Evolutionary conservation across 352 stramenopile species (phyloP), one percentile per base, ranked within the genome.

Genomic region (Pythium sukuiense): DNA sequence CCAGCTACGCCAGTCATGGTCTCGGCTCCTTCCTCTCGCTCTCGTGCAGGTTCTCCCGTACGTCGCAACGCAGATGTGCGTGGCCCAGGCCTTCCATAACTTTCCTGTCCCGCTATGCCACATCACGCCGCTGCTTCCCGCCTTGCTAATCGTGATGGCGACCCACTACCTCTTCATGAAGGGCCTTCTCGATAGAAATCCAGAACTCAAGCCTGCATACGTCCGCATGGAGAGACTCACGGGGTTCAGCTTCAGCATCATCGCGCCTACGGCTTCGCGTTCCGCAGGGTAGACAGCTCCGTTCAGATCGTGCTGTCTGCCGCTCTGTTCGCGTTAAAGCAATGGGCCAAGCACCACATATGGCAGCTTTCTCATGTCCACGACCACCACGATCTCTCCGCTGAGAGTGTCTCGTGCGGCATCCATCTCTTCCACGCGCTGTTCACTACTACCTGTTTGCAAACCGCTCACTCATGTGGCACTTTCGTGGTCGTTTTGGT

Each of bases 401-500:
- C 61, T 0, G 54, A 69, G 35, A 16, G 59, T 50, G 20, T 63
- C 52, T 13, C 60, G 39, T 29, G 61, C 48, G 67, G 69, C 18
- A 43, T 57, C 0, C 72, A 78, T n/a, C 48, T 76, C 1, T 80
- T 80, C 49, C 73, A 81, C 55, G 55, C 73, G 11, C 62, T 81
- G 1, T 84, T 84, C 43, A 72, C 69, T 0, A 68, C 61, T 1
- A 70, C 69, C 43, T 81, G 66, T 55, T 55, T 84, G 4, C 73
- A 84, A 37, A 80, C 70, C 29, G 55, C 74, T 41, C 80, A 76
- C 50, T 79, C 72, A 3, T 8, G 63, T 1, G 46, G 71, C 29
- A 81, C 72, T 0, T 39, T 83, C 18, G 50, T 37, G 5, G 37
- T 43, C 29, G 35, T 85, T 14, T 14, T 75, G 3, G 26, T 55